A percentile compares a stretch with the other conserved stretches of the same genome.
These are phyloP conservation scores for Fusarium sublunatum DNA, from an alignment of 2,329 filamentous ascomycete species.

Conservation along the genomic window DNA sequence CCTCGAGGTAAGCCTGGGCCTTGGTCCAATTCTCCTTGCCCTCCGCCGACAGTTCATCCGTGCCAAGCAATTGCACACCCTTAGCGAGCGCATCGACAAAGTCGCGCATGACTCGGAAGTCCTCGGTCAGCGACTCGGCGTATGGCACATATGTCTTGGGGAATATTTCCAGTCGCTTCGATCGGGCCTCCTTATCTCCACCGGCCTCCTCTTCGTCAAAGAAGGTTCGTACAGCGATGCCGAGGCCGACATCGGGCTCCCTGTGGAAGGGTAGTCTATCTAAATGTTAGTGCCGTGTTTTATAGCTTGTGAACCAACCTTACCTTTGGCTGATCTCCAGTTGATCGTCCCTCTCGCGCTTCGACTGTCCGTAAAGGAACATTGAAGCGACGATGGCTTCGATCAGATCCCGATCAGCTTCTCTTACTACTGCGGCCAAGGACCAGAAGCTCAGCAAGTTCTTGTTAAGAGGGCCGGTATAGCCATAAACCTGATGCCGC, in stretches of 20 bases:
- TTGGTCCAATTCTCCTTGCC: conserved; percentile 66
- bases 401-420: conserved; percentile 81
- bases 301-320: conserved; percentile 40
- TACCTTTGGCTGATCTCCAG: conserved; percentile 79
- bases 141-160: conserved; percentile 67
- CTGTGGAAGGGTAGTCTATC: conserved; percentile 72
- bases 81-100: conserved; percentile 69
- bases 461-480: conserved; percentile 92
- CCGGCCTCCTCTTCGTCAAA: conserved; percentile 75
- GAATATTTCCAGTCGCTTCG: conserved; percentile 61
- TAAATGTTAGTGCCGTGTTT: conserved; percentile 27
- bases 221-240: conserved; percentile 83
- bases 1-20: conserved; percentile 65
- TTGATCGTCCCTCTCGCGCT: conserved; percentile 74
- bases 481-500: conserved; percentile 85
- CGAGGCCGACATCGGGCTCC: conserved; percentile 79
- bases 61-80: conserved; percentile 66
- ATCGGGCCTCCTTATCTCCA: conserved; percentile 62
- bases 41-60: conserved; percentile 58
- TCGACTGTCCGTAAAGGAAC: conserved; percentile 82
- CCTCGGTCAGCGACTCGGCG: conserved; percentile 68
- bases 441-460: conserved; percentile 89
- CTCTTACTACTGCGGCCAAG: conserved; percentile 81
- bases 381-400: conserved; percentile 85
- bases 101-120: conserved; percentile 66